Evolutionary conservation across 169 alveolate genomes (phyloP).

Genomic region (Babesia bovis): DNA sequence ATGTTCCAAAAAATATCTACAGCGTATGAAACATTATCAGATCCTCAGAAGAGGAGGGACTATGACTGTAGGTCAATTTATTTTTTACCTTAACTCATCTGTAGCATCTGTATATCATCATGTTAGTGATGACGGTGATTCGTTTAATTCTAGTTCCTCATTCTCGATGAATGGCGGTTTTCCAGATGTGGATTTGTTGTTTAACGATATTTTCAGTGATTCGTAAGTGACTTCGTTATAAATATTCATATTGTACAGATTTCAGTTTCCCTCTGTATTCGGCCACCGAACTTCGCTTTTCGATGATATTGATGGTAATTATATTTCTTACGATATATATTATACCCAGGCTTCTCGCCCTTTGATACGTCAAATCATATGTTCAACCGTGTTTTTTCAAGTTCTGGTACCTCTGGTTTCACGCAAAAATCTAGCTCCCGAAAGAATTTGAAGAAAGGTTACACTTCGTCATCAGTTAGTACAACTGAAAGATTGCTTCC

Average conservation of each 20-base stretch:
- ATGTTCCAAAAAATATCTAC: conserved; percentile 69
- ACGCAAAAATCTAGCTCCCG: too few relatives aligned
- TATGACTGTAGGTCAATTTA: conserved; percentile 64
- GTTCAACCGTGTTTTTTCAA: not conserved
- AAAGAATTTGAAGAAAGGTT: too few relatives aligned
- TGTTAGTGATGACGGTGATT: too few relatives aligned
- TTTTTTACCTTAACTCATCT: too few relatives aligned
- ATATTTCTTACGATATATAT: not conserved
- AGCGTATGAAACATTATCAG: conserved; percentile 76
- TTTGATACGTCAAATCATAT: not conserved
- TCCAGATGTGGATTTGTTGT: not conserved
- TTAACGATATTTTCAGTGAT: not conserved
- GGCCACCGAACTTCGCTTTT: not conserved
- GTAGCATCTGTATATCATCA: not conserved
- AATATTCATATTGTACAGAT: not conserved
- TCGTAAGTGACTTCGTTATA: not conserved
- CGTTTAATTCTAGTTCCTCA: too few relatives aligned
- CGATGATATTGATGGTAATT: not conserved
- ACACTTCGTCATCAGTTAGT: not conserved
- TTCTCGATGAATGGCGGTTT: too few relatives aligned
- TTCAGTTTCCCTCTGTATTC: not conserved
- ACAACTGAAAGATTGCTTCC: conserved; percentile 7
- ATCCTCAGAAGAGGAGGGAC: conserved; percentile 64
- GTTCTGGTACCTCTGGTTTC: too few relatives aligned
- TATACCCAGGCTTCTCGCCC: not conserved